Base-by-base conservation (phyloP, 208 protist species). In the Acanthamoeba castellanii region DNA sequence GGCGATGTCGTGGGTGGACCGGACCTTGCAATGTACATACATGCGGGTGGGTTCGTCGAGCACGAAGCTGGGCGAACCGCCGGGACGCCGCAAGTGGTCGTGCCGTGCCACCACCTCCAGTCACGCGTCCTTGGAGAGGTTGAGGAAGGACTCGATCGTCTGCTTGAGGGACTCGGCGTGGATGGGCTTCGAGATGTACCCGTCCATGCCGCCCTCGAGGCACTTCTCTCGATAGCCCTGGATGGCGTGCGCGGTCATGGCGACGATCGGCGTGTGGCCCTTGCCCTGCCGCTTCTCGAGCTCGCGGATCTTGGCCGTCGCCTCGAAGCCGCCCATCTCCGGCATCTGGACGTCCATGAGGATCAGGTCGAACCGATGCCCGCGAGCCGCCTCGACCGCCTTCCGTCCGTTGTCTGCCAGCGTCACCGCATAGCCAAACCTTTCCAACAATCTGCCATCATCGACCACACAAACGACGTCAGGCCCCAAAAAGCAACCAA, bases 181-280 rank as follows among this genome's bases (percentile, higher is more conserved):
- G 76, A 97, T 95, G 88, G 96, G 96, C 92, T 97, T 97, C 1
- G 59, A 59, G 7, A 97, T 42, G 37, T 94, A 97, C 22, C 94
- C 95, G 76, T 96, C 91, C 96, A 97, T 97, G 30, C 96, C 96
- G 22, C 64, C 72, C 7, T 92, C 59, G 3, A 96, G 14, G 92
- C 95, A 96, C 81, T 91, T 87, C 2, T 96, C 92, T 57, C 66
- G 76, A 30, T 97, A 93, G 90, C 61, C 88, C 16, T 55, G 61
- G 0, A 95, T 70, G 37, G 94, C 95, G 45, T 94, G 59, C 30
- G 96, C 96, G 9, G 96, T 96, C 93, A 97, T 93, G 34, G 96
- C 96, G 57, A 96, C 88, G 34, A 97, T 97, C 27, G 93, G 93
- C 3, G 92, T 96, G 2, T 89, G 78, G 30, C 18, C 25, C 20